Base-by-base conservation (phyloP, 1,139 yeast species). In the Nadsonia commutata region DNA sequence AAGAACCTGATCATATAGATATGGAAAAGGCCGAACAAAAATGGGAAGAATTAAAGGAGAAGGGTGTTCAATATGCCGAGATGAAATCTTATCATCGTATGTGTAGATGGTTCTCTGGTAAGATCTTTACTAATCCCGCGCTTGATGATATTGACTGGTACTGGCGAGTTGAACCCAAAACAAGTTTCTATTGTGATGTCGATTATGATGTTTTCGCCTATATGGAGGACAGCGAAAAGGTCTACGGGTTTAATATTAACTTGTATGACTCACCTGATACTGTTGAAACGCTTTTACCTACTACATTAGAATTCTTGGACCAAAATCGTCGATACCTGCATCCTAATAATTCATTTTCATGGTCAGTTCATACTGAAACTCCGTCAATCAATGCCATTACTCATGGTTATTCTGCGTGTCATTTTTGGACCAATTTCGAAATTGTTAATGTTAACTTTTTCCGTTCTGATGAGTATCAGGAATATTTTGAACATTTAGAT, bases 381-480 rank as follows among this genome's bases (percentile, higher is more conserved):
- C 42, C 51, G 49, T 59, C 68, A 46, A 60, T 76, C 52, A 68
- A 66, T 27, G 52, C 59, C 33, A 54, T 56, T 3, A 71, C 86
- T 0, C 66, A 73, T 21, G 88, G 90, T 2, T 83, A 81, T 62
- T 80, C 90, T 9, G 78, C 90, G 0, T 83, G 94, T 55, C 94
- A 83, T 60, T 83, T 82, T 59, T 83, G 94, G 94, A 76, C 88
- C 37, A 83, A 83, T 59, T 83, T 83, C 54, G 94, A 83, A 56
- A 50, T 83, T 49, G 94, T 79, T 19, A 80, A 81, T 52, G 72
- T 84, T 80, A 85, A 82, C 51, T 84, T 84, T 52, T 82, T 69
- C 63, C 64, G 94, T 38, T 63, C 71, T 18, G 76, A 79, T 48
- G 75, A 82, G 1, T 84, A 84, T 57, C 63, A 66, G 37, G 64